These are phyloP conservation scores for Volvox africanus DNA, from an alignment of 139 green algal species.

Conservation along the genomic window DNA sequence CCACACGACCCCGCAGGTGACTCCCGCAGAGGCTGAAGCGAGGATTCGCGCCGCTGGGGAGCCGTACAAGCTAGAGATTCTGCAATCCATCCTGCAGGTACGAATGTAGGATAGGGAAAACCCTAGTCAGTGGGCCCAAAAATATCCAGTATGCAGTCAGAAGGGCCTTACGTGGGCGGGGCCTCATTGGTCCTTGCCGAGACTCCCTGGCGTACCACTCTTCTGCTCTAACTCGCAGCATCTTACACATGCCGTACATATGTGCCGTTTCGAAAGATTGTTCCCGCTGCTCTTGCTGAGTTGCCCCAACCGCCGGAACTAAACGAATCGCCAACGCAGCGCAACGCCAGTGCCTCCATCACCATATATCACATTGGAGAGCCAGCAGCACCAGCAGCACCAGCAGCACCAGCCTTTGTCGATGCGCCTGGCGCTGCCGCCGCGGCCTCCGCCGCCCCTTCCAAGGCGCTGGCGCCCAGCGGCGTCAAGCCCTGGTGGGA, in stretches of 20 bases:
- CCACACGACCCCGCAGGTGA: constrained; percentile 61
- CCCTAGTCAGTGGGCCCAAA: no score
- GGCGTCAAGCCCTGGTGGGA: constrained; percentile 84
- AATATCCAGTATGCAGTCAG: no score
- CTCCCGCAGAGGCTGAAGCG: constrained; percentile 79
- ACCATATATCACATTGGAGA: constrained; percentile 98
- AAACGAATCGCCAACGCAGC: background rate
- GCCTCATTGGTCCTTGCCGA: no score
- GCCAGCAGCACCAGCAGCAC: background rate
- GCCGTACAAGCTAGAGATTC: constrained; percentile 98
- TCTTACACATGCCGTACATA: no score
- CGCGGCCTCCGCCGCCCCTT: background rate
- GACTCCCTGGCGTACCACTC: no score
- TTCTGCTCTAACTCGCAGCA: no score
- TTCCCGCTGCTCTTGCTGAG: no score
- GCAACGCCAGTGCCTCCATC: constrained; percentile 86
- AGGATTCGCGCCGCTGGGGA: constrained; percentile 89
- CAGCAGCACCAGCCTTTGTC: background rate
- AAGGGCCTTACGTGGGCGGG: no score
- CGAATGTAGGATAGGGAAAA: background rate
- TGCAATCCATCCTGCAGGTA: constrained; percentile 84
- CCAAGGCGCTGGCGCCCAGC: no score
- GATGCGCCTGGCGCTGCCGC: background rate
- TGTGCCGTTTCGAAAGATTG: no score
- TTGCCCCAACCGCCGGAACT: no score